Percentiles rank a stretch among this genome's conserved stretches.
These are phyloP conservation scores for Backusella tarrabulga DNA, from an alignment of 192 early-diverging fungal species.

Conservation along the genomic window DNA sequence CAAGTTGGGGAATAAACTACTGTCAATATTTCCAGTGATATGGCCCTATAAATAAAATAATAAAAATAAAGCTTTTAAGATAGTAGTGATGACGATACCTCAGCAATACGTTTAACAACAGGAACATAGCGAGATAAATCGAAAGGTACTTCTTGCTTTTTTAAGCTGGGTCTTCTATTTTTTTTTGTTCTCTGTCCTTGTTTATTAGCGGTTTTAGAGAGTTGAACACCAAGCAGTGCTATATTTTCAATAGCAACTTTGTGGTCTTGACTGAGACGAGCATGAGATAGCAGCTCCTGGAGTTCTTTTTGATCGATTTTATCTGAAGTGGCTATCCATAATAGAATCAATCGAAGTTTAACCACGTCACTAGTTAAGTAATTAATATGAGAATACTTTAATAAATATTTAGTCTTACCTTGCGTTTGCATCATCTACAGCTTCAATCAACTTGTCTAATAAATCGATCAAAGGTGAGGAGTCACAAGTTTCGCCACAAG, in stretches of 20 bases:
- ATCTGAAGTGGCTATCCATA: slow-evolving; percentile 74
- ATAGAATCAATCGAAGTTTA: slow-evolving; percentile 76
- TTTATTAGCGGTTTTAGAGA: slow-evolving; percentile 57
- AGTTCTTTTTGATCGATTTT: slow-evolving; percentile 73
- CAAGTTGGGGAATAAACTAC: slow-evolving; percentile 63
- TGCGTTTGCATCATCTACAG: slow-evolving; percentile 67
- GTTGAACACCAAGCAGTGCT: slow-evolving; percentile 60
- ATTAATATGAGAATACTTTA: not conserved
- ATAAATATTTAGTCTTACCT: slow-evolving; percentile 34
- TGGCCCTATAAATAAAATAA: slow-evolving; percentile 36
- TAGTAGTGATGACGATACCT: slow-evolving; percentile 32
- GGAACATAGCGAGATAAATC: slow-evolving; percentile 81
- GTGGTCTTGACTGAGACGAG: slow-evolving; percentile 69
- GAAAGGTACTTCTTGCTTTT: slow-evolving; percentile 61
- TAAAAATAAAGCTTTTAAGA: not conserved
- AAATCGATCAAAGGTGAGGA: slow-evolving; percentile 65
- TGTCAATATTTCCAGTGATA: slow-evolving; percentile 54
- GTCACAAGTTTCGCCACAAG: slow-evolving; percentile 77
- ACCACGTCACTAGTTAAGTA: slow-evolving; percentile 52
- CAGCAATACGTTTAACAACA: slow-evolving; percentile 65
- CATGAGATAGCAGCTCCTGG: slow-evolving; percentile 62
- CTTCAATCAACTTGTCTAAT: slow-evolving; percentile 72
- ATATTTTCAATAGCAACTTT: slow-evolving; percentile 82
- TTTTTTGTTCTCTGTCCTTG: slow-evolving; percentile 54
- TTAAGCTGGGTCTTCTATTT: slow-evolving; percentile 51